These are phyloP conservation scores for Guadua angustifolia DNA, from an alignment of 176 grass and related monocot genomes.

Conservation along the genomic window DNA sequence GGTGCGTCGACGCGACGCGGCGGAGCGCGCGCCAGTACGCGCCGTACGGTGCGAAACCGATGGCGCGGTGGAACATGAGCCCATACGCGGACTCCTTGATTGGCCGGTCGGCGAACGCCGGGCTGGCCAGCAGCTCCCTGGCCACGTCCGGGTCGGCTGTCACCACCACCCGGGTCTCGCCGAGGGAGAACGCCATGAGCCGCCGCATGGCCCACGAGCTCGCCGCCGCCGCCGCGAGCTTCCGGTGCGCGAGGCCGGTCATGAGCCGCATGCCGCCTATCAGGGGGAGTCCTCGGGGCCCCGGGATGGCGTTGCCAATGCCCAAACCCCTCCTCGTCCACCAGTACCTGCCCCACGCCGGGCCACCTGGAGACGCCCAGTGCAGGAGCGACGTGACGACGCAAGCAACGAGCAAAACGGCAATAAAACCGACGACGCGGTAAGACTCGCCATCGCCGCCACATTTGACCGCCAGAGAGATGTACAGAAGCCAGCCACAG, in stretches of 20 bases:
- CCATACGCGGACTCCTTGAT: conserved; percentile 78
- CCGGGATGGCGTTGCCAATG: conserved; percentile 45
- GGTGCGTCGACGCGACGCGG: conserved; percentile 62
- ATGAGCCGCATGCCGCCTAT: conserved; percentile 73
- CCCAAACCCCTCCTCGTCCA: conserved; percentile 34
- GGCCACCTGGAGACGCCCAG: conserved; percentile 67
- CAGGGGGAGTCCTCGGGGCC: conserved; percentile 61
- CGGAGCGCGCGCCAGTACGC: conserved; percentile 81
- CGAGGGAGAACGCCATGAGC: conserved; percentile 77
- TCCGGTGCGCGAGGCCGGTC: conserved; percentile 75
- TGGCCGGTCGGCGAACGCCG: conserved; percentile 73
- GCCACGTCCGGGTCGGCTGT: conserved; percentile 75
- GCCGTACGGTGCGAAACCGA: conserved; percentile 83
- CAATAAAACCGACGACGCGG: conserved; percentile 34
- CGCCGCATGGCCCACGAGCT: not conserved
- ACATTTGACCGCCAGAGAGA: conserved; percentile 74
- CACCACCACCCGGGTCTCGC: conserved; percentile 63
- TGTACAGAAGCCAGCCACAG: conserved; percentile 59
- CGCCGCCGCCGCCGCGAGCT: conserved; percentile 55
- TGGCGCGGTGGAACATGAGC: conserved; percentile 80
- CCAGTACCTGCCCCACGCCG: conserved; percentile 77
- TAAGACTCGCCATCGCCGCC: conserved; percentile 41
- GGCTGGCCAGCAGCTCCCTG: conserved; percentile 60
- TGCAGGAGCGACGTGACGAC: conserved; percentile 54
- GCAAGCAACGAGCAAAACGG: conserved; percentile 12